Evolutionary conservation across 192 early-diverging fungal genomes (phyloP), one percentile per base, ranked within the genome.

Genomic region (Coemansia sp.): DNA sequence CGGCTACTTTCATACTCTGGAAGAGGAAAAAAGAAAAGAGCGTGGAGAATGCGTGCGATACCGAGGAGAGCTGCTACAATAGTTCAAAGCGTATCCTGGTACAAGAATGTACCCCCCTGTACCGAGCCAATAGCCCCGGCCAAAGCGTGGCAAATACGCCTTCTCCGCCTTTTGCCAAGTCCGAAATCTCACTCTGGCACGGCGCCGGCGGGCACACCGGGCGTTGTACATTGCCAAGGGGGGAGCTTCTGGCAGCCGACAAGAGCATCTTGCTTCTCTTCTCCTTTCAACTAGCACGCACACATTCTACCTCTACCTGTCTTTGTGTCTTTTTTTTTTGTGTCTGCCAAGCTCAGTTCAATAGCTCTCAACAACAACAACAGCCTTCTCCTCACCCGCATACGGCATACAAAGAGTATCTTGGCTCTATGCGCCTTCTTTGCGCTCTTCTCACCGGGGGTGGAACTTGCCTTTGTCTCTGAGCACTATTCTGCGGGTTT

Each of bases 321-420:
- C 47, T 50, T 50, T 50, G 9, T 50, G n/a, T 21, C 7, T 0
- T 50, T 10, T 43, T 10, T 43, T 50, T 49, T 49, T 21, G 26
- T 23, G 19, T n/a, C 11, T 32, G 26, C 53, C 13, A 55, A 50
- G 47, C 47, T 50, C 19, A 21, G 47, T 5, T 50, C 47, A 16
- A 16, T 43, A 16, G 42, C 13, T 1, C 47, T 21, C 47, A 50
- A 19, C 47, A 50, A 8, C 39, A 40, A 40, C 46, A 47, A 50
- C 19, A 50, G 9, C 47, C 47, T 50, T 23, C 47, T 50, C 47
- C 53, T 55, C 53, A 55, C 53, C 53, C 53, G 53, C 53, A 55
- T 55, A 55, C 53, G 14, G 53, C 53, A 19, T 26, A 55, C 53
- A 55, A 55, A 32, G 47, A 50, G 47, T 50, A 50, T 50, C 47